Conservation (phyloP, 148 eudicot species). For the Vaccinium corymbosum region DNA sequence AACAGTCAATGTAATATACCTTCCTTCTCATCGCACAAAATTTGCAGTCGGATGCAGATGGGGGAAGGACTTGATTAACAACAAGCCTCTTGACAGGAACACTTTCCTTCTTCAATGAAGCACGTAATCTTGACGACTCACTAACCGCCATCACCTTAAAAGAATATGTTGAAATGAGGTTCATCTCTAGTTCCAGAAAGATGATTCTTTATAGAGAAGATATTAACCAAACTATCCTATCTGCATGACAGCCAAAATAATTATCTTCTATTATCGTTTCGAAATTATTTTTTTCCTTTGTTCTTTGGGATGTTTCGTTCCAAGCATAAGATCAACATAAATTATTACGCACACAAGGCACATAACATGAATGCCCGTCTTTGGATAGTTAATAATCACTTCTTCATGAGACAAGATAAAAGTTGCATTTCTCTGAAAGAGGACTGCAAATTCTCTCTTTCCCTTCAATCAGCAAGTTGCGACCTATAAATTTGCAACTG, state of each 20-base stretch:
- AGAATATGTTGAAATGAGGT: not conserved
- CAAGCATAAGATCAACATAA: conserved; percentile 3
- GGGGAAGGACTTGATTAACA: conserved; percentile 92
- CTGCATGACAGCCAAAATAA: not conserved
- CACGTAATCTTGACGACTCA: conserved; percentile 86
- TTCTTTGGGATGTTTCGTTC: not conserved
- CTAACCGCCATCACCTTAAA: conserved; percentile 88
- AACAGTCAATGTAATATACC: conserved; percentile 38
- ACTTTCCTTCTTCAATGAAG: conserved; percentile 81
- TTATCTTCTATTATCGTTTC: not conserved
- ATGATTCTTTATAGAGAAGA: not conserved
- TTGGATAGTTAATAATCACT: not conserved
- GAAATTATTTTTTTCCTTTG: not conserved
- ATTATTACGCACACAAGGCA: not conserved
- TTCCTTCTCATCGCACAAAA: conserved; percentile 92
- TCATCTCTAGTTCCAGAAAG: not conserved
- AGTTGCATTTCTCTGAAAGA: not conserved
- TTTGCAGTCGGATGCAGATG: conserved; percentile 93
- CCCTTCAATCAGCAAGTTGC: not conserved
- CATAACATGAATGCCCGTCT: not conserved
- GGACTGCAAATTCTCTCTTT: not conserved
- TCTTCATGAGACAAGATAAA: not conserved
- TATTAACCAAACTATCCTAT: not conserved
- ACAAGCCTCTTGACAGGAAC: conserved; percentile 92
- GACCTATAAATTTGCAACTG: not conserved